Evolutionary conservation across 805 yeast genomes (phyloP).

Genomic region (Lipomyces anomalus): DNA sequence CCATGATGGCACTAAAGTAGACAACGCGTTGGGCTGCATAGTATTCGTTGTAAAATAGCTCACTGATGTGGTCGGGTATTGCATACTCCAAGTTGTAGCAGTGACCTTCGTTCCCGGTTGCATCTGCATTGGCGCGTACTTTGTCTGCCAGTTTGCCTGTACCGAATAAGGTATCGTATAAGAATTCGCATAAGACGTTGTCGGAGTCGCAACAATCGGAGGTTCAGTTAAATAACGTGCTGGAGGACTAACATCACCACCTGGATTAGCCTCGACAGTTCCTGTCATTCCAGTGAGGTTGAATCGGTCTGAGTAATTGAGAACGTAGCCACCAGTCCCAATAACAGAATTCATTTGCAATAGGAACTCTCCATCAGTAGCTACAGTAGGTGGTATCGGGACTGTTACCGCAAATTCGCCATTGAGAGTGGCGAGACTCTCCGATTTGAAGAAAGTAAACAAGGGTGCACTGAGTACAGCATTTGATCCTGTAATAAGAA

Average conservation of each 20-base stretch:
- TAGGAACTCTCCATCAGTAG: constrained; percentile 63
- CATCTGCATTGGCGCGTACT: constrained; percentile 88
- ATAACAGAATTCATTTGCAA: constrained; percentile 59
- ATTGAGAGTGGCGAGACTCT: constrained; percentile 33
- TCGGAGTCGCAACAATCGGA: constrained; percentile 38
- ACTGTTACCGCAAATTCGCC: constrained; percentile 32
- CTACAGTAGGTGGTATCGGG: constrained; percentile 36
- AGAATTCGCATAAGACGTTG: constrained; percentile 38
- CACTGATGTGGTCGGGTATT: constrained; percentile 56
- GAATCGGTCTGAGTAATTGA: constrained; percentile 67
- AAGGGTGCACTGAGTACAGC: constrained; percentile 39
- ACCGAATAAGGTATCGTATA: constrained; percentile 64
- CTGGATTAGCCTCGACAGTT: constrained; percentile 36
- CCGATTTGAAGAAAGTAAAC: constrained; percentile 29
- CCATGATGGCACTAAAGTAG: constrained; percentile 87
- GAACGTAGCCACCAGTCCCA: constrained; percentile 43
- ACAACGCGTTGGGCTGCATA: constrained; percentile 40
- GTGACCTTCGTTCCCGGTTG: constrained; percentile 77
- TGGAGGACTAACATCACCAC: constrained; percentile 41
- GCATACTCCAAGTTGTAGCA: constrained; percentile 48
- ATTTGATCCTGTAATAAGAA: constrained; percentile 66
- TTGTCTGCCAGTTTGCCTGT: constrained; percentile 67
- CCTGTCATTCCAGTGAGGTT: constrained; percentile 69
- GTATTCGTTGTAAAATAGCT: constrained; percentile 50
- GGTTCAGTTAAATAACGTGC: constrained; percentile 34